Conservation (phyloP, 345 rosid genomes). For the rapeseed (Brassica napus) region DNA sequence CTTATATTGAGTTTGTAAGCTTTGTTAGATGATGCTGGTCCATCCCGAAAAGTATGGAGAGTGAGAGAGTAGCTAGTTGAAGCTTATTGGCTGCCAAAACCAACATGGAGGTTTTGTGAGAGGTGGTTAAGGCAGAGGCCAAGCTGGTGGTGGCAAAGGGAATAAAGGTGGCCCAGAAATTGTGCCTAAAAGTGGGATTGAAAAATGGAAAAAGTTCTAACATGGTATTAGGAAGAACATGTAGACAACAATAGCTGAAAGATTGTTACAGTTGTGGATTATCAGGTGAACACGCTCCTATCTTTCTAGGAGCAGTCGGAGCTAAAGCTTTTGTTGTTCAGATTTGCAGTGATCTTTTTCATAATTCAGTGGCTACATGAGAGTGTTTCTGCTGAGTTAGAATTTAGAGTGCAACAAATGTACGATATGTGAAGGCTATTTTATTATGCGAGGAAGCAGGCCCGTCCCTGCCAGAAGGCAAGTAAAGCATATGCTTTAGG, state of each 20-base stretch:
- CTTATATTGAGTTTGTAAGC: too few relatives aligned
- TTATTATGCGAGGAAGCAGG: conserved; percentile 57
- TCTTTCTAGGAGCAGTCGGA: conserved; percentile 82
- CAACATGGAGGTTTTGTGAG: not conserved
- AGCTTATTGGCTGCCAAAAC: not conserved
- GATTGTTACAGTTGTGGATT: conserved; percentile 59
- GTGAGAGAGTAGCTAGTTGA: too few relatives aligned
- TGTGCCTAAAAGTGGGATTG: not conserved
- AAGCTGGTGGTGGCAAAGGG: not conserved
- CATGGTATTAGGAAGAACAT: not conserved
- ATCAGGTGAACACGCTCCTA: conserved; percentile 93
- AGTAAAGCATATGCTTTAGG: too few relatives aligned
- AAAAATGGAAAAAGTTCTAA: not conserved
- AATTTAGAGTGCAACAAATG: conserved; percentile 78
- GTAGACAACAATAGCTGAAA: not conserved
- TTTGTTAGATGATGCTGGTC: too few relatives aligned
- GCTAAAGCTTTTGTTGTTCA: conserved; percentile 69
- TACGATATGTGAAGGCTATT: conserved; percentile 72
- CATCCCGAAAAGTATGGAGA: too few relatives aligned
- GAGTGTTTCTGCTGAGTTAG: conserved; percentile 73
- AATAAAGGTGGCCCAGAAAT: not conserved
- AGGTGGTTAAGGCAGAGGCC: not conserved
- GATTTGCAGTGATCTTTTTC: conserved; percentile 85
- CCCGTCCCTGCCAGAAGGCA: too few relatives aligned
- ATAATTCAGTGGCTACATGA: conserved; percentile 78